phyloP scores from a whole-genome alignment of 768 basidiomycete genomes.

The Trametes punicea region DNA sequence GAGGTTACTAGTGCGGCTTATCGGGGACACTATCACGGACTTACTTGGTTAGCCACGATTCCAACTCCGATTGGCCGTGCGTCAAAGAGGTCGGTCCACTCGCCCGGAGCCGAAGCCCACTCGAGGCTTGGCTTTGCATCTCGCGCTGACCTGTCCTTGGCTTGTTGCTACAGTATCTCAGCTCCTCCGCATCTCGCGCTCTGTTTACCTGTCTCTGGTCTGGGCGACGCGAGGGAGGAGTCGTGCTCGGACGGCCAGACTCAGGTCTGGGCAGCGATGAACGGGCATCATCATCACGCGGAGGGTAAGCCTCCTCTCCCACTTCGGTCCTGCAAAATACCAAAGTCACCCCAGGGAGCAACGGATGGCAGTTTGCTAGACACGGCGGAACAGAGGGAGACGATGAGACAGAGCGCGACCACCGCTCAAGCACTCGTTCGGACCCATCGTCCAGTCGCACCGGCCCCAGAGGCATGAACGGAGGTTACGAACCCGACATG shows the following conservation, averaged over 20 bases:
- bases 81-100: neutral
- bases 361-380: conserved; percentile 8
- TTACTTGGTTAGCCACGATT: too few relatives aligned
- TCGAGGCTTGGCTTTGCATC: conserved; percentile 4
- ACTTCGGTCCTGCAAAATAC: neutral
- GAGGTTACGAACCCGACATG: conserved; percentile 28
- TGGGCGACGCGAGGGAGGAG: neutral
- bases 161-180: neutral
- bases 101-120: conserved; percentile 6
- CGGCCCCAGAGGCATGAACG: conserved; percentile 22
- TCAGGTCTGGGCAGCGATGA: conserved; percentile 4
- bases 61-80: neutral
- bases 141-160: neutral
- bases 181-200: neutral
- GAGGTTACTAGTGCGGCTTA: neutral
- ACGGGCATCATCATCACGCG: conserved; percentile 12
- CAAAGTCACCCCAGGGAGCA: conserved; percentile 1
- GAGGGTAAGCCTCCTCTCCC: conserved; percentile 13
- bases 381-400: conserved; percentile 22
- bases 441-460: conserved; percentile 30
- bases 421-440: conserved; percentile 29
- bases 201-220: neutral
- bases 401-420: conserved; percentile 33
- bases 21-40: too few relatives aligned
- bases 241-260: neutral